These are phyloP conservation scores for Boletus subcaerulescens DNA, from an alignment of 768 basidiomycete species.

Conservation along the genomic window DNA sequence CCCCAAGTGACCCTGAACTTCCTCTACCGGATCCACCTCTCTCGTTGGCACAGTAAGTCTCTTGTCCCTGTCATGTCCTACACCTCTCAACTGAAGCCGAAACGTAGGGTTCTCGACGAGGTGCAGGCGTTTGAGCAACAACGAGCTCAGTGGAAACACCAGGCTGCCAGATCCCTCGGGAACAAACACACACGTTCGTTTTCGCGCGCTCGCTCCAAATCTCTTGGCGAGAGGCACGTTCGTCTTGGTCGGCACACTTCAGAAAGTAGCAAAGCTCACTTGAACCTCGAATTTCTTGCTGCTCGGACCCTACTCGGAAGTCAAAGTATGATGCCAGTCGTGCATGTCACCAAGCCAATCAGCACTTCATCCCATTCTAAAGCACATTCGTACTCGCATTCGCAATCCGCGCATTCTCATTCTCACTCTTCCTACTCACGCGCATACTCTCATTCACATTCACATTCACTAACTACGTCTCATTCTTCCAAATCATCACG, in stretches of 20 bases:
- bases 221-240: slow-evolving; percentile 22
- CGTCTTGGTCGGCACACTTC: slow-evolving; percentile 14
- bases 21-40: slow-evolving; percentile 56
- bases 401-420: slow-evolving; percentile 19
- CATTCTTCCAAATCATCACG: slow-evolving; percentile 33
- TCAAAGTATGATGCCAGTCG: slow-evolving; percentile 51
- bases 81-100: not conserved
- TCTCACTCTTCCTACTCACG: slow-evolving; percentile 25
- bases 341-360: slow-evolving; percentile 23
- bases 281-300: slow-evolving; percentile 55
- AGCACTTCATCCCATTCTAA: slow-evolving; percentile 24
- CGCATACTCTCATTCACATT: slow-evolving; percentile 35
- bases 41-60: slow-evolving; percentile 47
- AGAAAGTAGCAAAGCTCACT: slow-evolving; percentile 21
- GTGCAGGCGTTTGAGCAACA: slow-evolving; percentile 58
- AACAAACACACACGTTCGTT: slow-evolving; percentile 61
- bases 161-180: slow-evolving; percentile 61
- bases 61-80: not conserved
- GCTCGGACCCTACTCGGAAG: slow-evolving; percentile 65
- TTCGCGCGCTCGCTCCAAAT: slow-evolving; percentile 52
- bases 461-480: slow-evolving; percentile 36
- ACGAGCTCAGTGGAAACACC: slow-evolving; percentile 62
- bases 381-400: slow-evolving; percentile 28
- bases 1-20: slow-evolving; percentile 44
- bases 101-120: slow-evolving; percentile 62